These are phyloP conservation scores for Coelastrella sp. DNA, from an alignment of 139 green algal genomes.

Conservation along the genomic window DNA sequence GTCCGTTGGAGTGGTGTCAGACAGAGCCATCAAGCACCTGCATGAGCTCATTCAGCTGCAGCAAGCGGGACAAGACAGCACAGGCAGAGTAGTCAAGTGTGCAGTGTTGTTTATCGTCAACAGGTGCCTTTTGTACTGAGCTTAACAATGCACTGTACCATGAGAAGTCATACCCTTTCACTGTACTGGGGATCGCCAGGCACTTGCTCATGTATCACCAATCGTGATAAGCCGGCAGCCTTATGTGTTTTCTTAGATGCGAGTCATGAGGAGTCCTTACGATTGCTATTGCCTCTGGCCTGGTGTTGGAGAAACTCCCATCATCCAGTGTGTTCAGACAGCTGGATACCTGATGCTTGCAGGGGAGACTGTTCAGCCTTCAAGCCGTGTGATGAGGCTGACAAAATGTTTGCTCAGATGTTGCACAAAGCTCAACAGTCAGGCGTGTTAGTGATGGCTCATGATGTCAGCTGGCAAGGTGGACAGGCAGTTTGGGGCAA, in stretches of 20 bases:
- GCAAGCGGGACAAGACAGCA: neutral
- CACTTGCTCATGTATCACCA: neutral
- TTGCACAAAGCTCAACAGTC: conserved; percentile 35
- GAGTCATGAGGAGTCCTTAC: neutral
- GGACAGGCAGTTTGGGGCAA: conserved; percentile 38
- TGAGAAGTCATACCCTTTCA: neutral
- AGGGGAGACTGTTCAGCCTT: conserved; percentile 54
- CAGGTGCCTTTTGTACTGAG: neutral
- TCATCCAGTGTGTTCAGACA: too few species aligned
- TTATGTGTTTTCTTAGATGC: neutral
- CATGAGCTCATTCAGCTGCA: conserved; percentile 49
- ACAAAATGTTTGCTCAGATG: conserved; percentile 51
- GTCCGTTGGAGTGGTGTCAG: conserved; percentile 52
- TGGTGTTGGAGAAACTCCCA: too few species aligned
- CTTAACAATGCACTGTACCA: neutral
- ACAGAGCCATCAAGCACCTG: conserved; percentile 63
- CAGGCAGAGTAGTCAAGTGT: conserved; percentile 7
- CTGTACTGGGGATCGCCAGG: neutral
- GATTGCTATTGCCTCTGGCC: neutral
- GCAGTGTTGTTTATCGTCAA: conserved; percentile 58
- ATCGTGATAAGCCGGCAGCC: too few species aligned
- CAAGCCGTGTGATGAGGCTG: conserved; percentile 56
- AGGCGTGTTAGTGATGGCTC: conserved; percentile 53
- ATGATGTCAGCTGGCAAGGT: conserved; percentile 49
- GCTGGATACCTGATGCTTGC: neutral